Evolutionary conservation across 352 stramenopile species (phyloP), one percentile per base, ranked within the genome.

Genomic region (Lagenidium giganteum): DNA sequence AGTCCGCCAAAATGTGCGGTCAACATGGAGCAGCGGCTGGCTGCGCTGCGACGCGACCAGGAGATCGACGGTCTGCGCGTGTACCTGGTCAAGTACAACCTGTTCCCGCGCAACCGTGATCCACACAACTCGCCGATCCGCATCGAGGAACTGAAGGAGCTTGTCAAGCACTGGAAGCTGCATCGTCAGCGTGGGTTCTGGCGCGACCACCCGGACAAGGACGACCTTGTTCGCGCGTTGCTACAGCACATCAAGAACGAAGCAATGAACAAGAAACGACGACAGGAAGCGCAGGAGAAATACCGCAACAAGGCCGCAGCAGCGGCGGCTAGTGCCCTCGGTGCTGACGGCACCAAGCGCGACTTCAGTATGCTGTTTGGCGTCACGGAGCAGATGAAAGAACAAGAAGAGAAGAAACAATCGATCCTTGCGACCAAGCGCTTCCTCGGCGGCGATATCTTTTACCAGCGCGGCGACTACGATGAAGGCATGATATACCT

Each of bases 111-210:
- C 38, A 84, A 83, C 32, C 70, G 74, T 23, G 75, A 84, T 52
- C 73, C 73, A 4, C 56, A 83, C 34, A 88, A 87, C 58, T 87
- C 73, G 28, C 73, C 68, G 22, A 88, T 87, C 59, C 68, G 70
- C 27, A 52, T 83, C 25, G 80, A 93, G 34, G 78, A 93, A 58
- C 73, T 93, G 30, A 93, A 93, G 55, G 85, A 93, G 51, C 62
- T 93, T 20, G 81, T 92, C 6, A 84, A 90, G 39, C 71, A 87
- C 50, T 93, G 81, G 78, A 90, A 93, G 54, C 61, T 93, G 11
- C 82, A 93, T 37, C 68, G 64, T 8, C 74, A 93, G 49, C 77
- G 81, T 7, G 76, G 79, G 7, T 93, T 93, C 54, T 92, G 78
- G 82, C 77, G 77, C 16, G 79, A 88, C 47, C 75, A 93, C 43